Conservation (phyloP, 2,329 filamentous ascomycete species). For the Diaporthe sp. region DNA sequence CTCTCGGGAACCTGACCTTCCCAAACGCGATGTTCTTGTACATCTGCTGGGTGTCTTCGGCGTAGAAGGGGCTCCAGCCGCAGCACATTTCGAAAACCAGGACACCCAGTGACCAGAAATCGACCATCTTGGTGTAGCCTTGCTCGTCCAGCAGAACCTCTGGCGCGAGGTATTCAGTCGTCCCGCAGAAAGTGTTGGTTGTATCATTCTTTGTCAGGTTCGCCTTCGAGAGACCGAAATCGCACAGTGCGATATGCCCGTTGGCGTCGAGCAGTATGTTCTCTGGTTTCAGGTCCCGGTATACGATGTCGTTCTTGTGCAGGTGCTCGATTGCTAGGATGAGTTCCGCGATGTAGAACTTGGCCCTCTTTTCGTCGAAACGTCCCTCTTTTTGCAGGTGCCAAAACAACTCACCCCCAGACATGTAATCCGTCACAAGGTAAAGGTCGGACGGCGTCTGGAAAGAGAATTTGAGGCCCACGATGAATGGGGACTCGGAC, state of each 20-base stretch:
- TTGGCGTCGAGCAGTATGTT: slow-evolving; percentile 98
- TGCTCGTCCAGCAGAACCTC: slow-evolving; percentile 96
- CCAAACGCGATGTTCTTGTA: slow-evolving; percentile 99
- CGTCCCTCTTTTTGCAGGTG: slow-evolving; percentile 97
- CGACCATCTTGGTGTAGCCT: slow-evolving; percentile 99
- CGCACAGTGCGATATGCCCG: slow-evolving; percentile 96
- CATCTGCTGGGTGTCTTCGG: slow-evolving; percentile 99
- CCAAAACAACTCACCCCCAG: slow-evolving; percentile 97
- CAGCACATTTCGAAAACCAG: slow-evolving; percentile 99
- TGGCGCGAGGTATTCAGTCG: slow-evolving; percentile 95
- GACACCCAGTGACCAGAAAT: slow-evolving; percentile 98
- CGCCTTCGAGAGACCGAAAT: slow-evolving; percentile 97
- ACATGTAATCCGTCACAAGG: slow-evolving; percentile 99
- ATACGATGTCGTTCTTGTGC: slow-evolving; percentile 97
- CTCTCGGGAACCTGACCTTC: slow-evolving; percentile 95
- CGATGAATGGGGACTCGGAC: slow-evolving; percentile 96
- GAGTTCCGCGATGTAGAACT: slow-evolving; percentile 98
- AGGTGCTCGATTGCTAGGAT: slow-evolving; percentile 95
- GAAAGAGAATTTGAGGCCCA: slow-evolving; percentile 98
- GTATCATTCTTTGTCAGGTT: slow-evolving; percentile 97
- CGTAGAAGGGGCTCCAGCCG: slow-evolving; percentile 98
- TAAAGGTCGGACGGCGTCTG: slow-evolving; percentile 97
- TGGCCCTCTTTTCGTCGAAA: slow-evolving; percentile 93
- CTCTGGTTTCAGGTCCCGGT: slow-evolving; percentile 96
- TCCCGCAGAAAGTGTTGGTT: slow-evolving; percentile 98